Conservation (phyloP, 805 yeast genomes). For the Monosporozyma solicola region DNA sequence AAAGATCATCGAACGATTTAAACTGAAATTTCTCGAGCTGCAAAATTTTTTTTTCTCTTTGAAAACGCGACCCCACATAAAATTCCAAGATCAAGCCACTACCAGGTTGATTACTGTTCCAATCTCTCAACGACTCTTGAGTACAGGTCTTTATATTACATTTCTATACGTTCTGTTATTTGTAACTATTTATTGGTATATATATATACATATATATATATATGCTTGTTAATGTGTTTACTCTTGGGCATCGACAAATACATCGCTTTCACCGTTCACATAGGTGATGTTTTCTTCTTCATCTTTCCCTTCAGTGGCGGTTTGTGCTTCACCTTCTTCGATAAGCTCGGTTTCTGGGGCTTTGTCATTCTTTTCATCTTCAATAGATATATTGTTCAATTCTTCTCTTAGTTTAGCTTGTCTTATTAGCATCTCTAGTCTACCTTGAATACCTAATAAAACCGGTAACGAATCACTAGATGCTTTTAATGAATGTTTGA, state of each 20-base stretch:
- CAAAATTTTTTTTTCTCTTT: not conserved
- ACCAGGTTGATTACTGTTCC: not conserved
- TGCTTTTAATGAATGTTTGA: conserved; percentile 50
- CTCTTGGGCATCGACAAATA: conserved; percentile 33
- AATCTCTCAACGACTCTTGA: not conserved
- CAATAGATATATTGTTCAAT: conserved; percentile 32
- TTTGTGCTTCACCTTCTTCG: conserved; percentile 13
- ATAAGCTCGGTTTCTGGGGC: conserved; percentile 17
- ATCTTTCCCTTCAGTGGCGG: conserved; percentile 9
- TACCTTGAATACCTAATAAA: conserved; percentile 75
- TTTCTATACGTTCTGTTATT: not conserved
- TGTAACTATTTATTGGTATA: not conserved
- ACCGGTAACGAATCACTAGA: conserved; percentile 54
- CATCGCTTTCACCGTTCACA: conserved; percentile 39
- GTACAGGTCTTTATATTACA: not conserved
- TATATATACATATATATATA: not conserved
- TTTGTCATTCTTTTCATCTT: conserved; percentile 10
- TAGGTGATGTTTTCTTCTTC: conserved; percentile 30
- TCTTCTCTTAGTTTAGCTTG: conserved; percentile 65
- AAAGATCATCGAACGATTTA: not conserved
- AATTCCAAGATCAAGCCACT: not conserved
- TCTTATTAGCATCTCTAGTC: conserved; percentile 64
- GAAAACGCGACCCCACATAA: not conserved
- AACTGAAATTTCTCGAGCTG: not conserved
- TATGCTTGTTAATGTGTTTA: conserved; percentile 5